phyloP scores from a whole-genome alignment of 2,329 filamentous ascomycete species.

The Epichloe amarillans region DNA sequence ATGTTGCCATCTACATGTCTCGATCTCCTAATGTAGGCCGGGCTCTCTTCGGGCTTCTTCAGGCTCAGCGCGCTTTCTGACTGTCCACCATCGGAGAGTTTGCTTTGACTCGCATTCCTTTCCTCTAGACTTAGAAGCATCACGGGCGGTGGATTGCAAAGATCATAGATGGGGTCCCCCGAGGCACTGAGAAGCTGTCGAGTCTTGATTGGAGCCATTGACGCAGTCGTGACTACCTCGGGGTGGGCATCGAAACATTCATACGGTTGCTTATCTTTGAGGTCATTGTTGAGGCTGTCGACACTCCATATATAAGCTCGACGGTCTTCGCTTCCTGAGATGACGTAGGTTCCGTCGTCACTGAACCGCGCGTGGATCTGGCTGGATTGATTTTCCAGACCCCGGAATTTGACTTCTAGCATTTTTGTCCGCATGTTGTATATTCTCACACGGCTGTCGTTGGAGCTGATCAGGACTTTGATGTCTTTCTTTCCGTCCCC shows the following conservation, averaged over 20 bases:
- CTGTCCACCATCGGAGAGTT: conserved; percentile 23
- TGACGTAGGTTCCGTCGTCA: conserved; percentile 73
- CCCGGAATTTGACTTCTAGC: conserved; percentile 80
- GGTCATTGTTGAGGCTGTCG: conserved; percentile 38
- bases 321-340: conserved; percentile 85
- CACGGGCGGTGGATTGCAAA: conserved; percentile 90
- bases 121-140: conserved; percentile 66
- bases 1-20: conserved; percentile 76
- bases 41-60: conserved; percentile 51
- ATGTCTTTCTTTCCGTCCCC: conserved; percentile 44
- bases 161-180: conserved; percentile 80
- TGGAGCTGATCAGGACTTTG: conserved; percentile 83
- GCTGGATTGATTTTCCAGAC: conserved; percentile 77
- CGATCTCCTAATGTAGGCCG: conserved; percentile 63
- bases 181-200: conserved; percentile 66
- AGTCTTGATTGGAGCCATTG: conserved; percentile 70
- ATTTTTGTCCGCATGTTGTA: conserved; percentile 80
- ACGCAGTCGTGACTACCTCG: conserved; percentile 75
- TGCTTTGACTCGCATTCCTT: conserved; percentile 28
- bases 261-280: conserved; percentile 66
- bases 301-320: conserved; percentile 80
- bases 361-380: conserved; percentile 86
- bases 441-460: conserved; percentile 81
- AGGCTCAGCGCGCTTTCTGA: conserved; percentile 17
- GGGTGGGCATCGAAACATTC: conserved; percentile 88